phyloP scores from a whole-genome alignment of 345 rosid species.

The Melastoma malabathricum region DNA sequence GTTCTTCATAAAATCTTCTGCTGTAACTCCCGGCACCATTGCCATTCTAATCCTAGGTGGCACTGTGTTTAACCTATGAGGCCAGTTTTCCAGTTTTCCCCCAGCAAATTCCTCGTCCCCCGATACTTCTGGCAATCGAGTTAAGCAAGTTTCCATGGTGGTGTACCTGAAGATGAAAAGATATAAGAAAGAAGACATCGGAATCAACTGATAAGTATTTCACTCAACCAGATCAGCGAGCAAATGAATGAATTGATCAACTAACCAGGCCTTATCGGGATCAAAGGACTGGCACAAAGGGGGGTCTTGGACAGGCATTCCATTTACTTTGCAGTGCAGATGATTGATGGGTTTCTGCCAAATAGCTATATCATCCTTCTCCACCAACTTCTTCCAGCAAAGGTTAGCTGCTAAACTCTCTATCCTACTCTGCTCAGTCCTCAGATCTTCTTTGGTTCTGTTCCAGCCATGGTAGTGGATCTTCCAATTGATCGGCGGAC shows the following conservation, averaged over 20 bases:
- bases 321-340: constrained; percentile 25
- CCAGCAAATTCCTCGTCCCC: constrained; percentile 25
- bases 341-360: constrained; percentile 65
- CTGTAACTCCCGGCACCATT: constrained; percentile 28
- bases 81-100: constrained; percentile 42
- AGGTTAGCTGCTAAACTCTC: constrained; percentile 34
- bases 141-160: constrained; percentile 43
- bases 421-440: constrained; percentile 30
- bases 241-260: neutral
- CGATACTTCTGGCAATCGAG: constrained; percentile 36
- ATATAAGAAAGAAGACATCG: neutral
- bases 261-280: constrained; percentile 13
- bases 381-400: constrained; percentile 43
- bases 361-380: constrained; percentile 44
- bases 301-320: constrained; percentile 18
- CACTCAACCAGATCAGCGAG: neutral
- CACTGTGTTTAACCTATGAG: constrained; percentile 30
- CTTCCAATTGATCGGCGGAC: constrained; percentile 60
- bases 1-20: constrained; percentile 20
- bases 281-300: constrained; percentile 26
- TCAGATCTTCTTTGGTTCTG: constrained; percentile 33
- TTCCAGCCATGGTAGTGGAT: constrained; percentile 38
- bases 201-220: neutral
- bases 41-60: constrained; percentile 53
- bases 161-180: constrained; percentile 31